Evolutionary conservation across 2,329 filamentous ascomycete species (phyloP), one percentile per base, ranked within the genome.

Genomic region (Akanthomyces lecanii): DNA sequence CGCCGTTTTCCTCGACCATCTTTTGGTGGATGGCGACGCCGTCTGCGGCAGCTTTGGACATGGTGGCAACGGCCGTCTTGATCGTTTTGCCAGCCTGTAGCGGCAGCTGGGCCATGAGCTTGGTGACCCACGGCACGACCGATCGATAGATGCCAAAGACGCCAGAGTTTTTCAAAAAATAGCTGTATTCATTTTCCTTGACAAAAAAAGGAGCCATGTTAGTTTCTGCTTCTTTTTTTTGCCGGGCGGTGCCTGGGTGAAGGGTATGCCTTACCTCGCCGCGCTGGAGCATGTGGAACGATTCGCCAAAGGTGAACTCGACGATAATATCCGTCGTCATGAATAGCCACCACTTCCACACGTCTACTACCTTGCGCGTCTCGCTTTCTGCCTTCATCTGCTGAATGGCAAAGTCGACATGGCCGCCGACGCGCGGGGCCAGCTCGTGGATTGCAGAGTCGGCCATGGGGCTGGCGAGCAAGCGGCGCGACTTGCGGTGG

Each of bases 311-410:
- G n/a, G 69, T 65, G 3, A 71, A 65, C 38, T 70, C 67, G 40
- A 67, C 69, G 23, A 70, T 70, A 3, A 71, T 63, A 36, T 71
- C 69, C 18, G 69, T 70, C 0, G 69, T 70, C n/a, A 67, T 66
- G 28, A 56, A 70, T 11, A 69, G 66, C 65, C 66, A 70, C 70
- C 65, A 71, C 28, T 65, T 64, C 0, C 62, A 63, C 18, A 72
- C 12, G 30, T 71, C 65, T 38, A 70, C 40, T 2, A 60, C 18
- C 45, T 58, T 55, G 21, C 68, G 67, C 16, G 50, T 30, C 2
- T 45, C 55, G 14, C 54, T 64, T 3, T 68, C 66, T 14, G 68
- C 62, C 51, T 64, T 58, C 36, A 70, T 57, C 33, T 64, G 47
- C 25, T 65, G 50, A 42, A 70, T 53, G 16, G 72, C 60, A 5